A percentile compares a stretch with the other conserved stretches of the same genome.
Evolutionary conservation across 176 grass and related monocot species (phyloP).

Genomic region (Dendrocalamus sinicus): DNA sequence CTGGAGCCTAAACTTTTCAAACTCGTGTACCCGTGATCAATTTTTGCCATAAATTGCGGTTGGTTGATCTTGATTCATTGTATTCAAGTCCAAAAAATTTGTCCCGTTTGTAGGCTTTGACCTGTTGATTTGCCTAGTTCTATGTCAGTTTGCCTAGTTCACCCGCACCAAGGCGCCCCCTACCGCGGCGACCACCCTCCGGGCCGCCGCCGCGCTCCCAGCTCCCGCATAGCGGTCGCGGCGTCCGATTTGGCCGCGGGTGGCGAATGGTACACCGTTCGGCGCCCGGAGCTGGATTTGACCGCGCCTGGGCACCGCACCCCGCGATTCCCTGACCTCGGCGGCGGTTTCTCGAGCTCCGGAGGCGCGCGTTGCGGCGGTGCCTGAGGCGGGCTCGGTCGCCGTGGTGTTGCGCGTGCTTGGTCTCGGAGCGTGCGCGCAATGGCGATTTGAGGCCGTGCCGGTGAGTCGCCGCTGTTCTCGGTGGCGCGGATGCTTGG

Average conservation of each 20-base stretch:
- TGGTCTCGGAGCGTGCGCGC: neutral
- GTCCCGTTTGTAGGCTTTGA: slow-evolving; percentile 19
- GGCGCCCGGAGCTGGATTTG: slow-evolving; percentile 21
- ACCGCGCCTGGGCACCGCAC: slow-evolving; percentile 1
- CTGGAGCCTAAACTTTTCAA: slow-evolving; percentile 10
- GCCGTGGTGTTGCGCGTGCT: neutral
- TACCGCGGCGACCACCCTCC: neutral
- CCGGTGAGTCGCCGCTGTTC: slow-evolving; percentile 2
- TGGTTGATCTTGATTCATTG: neutral
- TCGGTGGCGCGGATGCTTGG: neutral
- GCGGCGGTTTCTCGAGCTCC: neutral
- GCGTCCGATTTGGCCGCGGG: slow-evolving; percentile 28
- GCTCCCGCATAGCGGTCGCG: slow-evolving; percentile 23
- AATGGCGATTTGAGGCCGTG: slow-evolving; percentile 32
- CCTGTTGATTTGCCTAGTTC: neutral
- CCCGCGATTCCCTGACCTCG: slow-evolving; percentile 22
- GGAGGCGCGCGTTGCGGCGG: neutral
- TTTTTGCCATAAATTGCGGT: slow-evolving; percentile 7
- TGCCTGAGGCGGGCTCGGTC: neutral
- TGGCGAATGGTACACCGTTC: slow-evolving; percentile 28
- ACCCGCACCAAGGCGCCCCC: neutral
- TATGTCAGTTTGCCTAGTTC: slow-evolving; percentile 53
- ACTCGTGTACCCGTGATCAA: neutral
- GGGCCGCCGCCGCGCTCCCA: neutral
- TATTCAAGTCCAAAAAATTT: neutral